Evolutionary conservation across 2,329 filamentous ascomycete species (phyloP).

Genomic region (Ceratocystis huliohia): DNA sequence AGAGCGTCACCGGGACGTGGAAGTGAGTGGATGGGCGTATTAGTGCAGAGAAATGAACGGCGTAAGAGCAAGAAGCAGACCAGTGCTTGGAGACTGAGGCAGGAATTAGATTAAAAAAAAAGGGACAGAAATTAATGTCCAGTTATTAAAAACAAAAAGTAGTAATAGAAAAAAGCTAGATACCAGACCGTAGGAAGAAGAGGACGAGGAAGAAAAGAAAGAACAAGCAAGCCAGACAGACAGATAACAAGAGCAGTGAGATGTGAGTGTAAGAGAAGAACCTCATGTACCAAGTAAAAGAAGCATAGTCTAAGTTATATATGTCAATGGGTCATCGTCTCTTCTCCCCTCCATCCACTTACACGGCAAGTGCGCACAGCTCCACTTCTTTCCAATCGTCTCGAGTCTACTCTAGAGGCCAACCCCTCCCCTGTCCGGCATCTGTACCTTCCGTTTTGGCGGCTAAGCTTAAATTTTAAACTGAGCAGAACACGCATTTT

Average conservation of each 20-base stretch:
- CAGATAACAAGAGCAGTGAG: slow-evolving; percentile 11
- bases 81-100: slow-evolving; percentile 34
- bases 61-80: slow-evolving; percentile 34
- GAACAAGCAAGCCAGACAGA: slow-evolving; percentile 12
- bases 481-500: no score
- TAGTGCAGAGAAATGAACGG: slow-evolving; percentile 26
- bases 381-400: background rate
- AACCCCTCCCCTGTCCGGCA: background rate
- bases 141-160: slow-evolving; percentile 24
- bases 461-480: slow-evolving; percentile 5
- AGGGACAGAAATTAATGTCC: slow-evolving; percentile 25
- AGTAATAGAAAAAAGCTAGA: slow-evolving; percentile 22
- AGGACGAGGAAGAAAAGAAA: slow-evolving; percentile 22
- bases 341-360: no score
- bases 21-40: slow-evolving; percentile 6
- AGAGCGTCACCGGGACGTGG: slow-evolving; percentile 25
- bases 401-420: background rate
- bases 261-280: background rate
- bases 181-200: slow-evolving; percentile 18
- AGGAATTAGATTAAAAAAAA: slow-evolving; percentile 23
- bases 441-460: slow-evolving; percentile 1
- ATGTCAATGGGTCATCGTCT: no score
- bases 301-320: no score
- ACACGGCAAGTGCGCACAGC: background rate
- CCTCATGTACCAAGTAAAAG: background rate